Base-by-base conservation (phyloP, 2,329 filamentous ascomycete genomes). In the Pseudogymnoascus sp. region DNA sequence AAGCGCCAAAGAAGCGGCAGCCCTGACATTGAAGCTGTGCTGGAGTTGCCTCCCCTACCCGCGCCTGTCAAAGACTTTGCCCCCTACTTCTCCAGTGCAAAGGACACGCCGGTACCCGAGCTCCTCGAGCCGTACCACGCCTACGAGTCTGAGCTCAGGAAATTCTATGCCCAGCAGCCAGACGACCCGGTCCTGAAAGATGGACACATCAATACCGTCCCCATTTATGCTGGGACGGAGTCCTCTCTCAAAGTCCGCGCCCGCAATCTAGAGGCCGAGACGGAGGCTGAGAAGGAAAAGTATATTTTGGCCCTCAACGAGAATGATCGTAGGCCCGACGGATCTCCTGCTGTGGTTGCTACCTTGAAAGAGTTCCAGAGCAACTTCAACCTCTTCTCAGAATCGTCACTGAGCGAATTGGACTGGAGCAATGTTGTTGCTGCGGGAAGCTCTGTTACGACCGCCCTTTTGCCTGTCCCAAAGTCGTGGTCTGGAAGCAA, bases 401-500 rank as follows among this genome's bases (percentile, higher is more conserved):
- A 96, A 74, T 88, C 84, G 1, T 87, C 89, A 0, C 77, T 95
- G 29, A 79, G 80, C 31, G 90, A 93, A 58, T 72, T 95, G 67
- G 84, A 93, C 71, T 95, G 90, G 90, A 84, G 75, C 70, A 94
- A 94, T 71, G 84, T 95, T 13, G 86, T 94, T 13, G 91, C 84
- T 31, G 89, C 90, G 40, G 91, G 91, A 9, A 92, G 88, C 58
- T 87, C 89, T 1, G 90, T 93, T 1, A 85, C 90, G 60, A 95
- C 92, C 61, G 87, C 87, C 58, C 79, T 95, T 35, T 75, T 95
- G 12, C 88, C 90, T 0, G 83, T 90, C 5, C 87, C 87, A 5
- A 74, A 82, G 2, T 74, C 84, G 64, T 84, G 85, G 73, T 81
- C 78, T 58, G 74, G 76, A 33, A 87, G 84, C 52, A 89, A 89